phyloP scores from a whole-genome alignment of 2,329 filamentous ascomycete genomes.

The Malbranchea cinnamomea region DNA sequence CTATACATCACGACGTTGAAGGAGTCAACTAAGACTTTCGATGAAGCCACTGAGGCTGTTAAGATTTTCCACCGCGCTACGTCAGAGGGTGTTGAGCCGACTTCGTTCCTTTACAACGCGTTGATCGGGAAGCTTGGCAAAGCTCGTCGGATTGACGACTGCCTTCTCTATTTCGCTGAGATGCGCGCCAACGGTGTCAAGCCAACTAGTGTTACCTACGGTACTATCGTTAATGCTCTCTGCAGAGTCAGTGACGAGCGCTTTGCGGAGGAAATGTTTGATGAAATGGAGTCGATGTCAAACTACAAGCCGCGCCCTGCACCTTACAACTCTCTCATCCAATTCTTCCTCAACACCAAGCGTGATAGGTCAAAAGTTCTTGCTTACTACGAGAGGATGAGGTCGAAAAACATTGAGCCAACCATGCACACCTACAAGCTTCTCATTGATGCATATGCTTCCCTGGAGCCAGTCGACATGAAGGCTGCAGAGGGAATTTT shows the following conservation, averaged over 20 bases:
- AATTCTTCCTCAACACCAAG: constrained; percentile 97
- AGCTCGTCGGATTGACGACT: constrained; percentile 94
- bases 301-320: constrained; percentile 98
- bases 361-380: constrained; percentile 89
- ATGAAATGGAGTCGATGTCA: constrained; percentile 97
- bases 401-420: constrained; percentile 67
- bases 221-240: constrained; percentile 92
- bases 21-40: constrained; percentile 92
- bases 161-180: constrained; percentile 93
- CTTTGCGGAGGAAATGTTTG: constrained; percentile 93
- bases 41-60: constrained; percentile 90
- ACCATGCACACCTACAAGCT: constrained; percentile 97
- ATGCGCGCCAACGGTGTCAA: constrained; percentile 89
- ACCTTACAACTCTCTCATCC: constrained; percentile 98
- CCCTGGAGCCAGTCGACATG: constrained; percentile 84
- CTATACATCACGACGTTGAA: constrained; percentile 99
- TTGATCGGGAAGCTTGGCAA: constrained; percentile 97
- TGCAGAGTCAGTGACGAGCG: constrained; percentile 96
- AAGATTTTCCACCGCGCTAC: constrained; percentile 95
- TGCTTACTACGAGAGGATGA: constrained; percentile 90
- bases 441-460: constrained; percentile 86
- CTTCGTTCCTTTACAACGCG: constrained; percentile 94
- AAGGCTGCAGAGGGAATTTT: constrained; percentile 71
- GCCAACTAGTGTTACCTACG: constrained; percentile 93
- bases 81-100: constrained; percentile 85